A percentile compares a stretch with the other conserved stretches of the same genome.
Conservation (phyloP, 257 asterid species). For the Salvia splendens region DNA sequence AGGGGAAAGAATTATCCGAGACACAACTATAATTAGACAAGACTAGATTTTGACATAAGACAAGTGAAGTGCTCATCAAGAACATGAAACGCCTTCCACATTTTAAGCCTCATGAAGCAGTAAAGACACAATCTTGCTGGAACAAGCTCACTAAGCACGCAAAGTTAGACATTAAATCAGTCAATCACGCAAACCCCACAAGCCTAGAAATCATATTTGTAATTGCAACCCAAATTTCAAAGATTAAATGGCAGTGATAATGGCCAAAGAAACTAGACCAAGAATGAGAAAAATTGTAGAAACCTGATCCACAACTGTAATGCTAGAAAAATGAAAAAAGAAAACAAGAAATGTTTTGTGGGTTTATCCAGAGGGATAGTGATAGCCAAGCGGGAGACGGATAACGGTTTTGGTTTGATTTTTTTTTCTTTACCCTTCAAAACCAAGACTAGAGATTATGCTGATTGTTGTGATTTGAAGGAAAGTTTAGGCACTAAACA, state of each 20-base stretch:
- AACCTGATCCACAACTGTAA: constrained; percentile 25
- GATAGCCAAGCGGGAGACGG: constrained; percentile 55
- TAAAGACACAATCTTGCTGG: constrained; percentile 47
- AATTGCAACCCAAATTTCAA: constrained; percentile 27
- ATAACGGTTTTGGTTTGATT: constrained; percentile 48
- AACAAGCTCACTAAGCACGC: constrained; percentile 29
- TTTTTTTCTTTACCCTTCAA: constrained; percentile 19
- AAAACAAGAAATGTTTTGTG: constrained; percentile 18
- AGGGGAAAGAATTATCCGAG: constrained; percentile 34
- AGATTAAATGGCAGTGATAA: constrained; percentile 3
- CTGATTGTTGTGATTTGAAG: constrained; percentile 22
- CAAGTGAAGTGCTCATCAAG: constrained; percentile 89
- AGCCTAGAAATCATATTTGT: constrained; percentile 33
- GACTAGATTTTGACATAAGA: constrained; percentile 59
- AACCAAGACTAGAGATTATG: neutral
- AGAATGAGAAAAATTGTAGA: constrained; percentile 23
- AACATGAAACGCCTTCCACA: constrained; percentile 60
- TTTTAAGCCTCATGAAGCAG: constrained; percentile 56
- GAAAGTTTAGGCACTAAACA: constrained; percentile 1
- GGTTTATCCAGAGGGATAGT: constrained; percentile 36
- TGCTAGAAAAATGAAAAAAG: constrained; percentile 5
- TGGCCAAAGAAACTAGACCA: constrained; percentile 10
- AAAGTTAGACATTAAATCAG: constrained; percentile 38
- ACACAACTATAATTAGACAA: constrained; percentile 39
- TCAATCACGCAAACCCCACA: constrained; percentile 43